Conservation (phyloP, 2,329 filamentous ascomycete species). For the Harringtonia lauricola region DNA sequence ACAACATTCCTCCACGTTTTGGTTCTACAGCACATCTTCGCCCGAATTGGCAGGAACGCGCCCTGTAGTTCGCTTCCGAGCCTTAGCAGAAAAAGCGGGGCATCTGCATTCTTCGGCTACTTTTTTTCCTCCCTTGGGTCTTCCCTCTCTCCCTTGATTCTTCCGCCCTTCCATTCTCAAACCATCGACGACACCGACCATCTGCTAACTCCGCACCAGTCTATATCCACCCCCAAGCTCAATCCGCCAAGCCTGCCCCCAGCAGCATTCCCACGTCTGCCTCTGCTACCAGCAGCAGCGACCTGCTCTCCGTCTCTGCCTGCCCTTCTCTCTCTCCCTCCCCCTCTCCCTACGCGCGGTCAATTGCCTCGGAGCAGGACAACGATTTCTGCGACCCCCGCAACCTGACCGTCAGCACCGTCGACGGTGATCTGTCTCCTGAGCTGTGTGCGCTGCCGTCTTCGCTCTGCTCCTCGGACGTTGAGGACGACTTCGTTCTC, state of each 20-base stretch:
- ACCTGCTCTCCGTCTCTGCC: conserved; percentile 52
- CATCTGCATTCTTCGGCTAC: not conserved
- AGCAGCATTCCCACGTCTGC: conserved; percentile 31
- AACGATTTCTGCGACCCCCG: conserved; percentile 86
- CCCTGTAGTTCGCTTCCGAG: no score
- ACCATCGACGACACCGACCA: no score
- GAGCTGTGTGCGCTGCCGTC: conserved; percentile 57
- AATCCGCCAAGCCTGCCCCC: conserved; percentile 27
- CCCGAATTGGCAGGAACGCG: no score
- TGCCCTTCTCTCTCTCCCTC: conserved; percentile 84
- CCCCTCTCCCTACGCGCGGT: conserved; percentile 65
- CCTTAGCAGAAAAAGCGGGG: no score
- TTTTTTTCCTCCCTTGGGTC: not conserved
- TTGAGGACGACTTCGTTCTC: conserved; percentile 36
- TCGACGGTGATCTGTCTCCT: conserved; percentile 36
- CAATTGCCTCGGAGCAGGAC: conserved; percentile 58
- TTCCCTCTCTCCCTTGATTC: no score
- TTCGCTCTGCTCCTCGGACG: conserved; percentile 49
- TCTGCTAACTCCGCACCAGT: no score
- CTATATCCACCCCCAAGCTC: conserved; percentile 35
- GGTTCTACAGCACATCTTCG: not conserved
- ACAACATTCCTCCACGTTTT: conserved; percentile 8
- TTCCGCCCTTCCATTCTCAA: no score
- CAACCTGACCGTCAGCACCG: conserved; percentile 64
- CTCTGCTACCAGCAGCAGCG: conserved; percentile 50